Base-by-base conservation (phyloP, 208 protist species). In the Wallacemonas rigidus region DNA sequence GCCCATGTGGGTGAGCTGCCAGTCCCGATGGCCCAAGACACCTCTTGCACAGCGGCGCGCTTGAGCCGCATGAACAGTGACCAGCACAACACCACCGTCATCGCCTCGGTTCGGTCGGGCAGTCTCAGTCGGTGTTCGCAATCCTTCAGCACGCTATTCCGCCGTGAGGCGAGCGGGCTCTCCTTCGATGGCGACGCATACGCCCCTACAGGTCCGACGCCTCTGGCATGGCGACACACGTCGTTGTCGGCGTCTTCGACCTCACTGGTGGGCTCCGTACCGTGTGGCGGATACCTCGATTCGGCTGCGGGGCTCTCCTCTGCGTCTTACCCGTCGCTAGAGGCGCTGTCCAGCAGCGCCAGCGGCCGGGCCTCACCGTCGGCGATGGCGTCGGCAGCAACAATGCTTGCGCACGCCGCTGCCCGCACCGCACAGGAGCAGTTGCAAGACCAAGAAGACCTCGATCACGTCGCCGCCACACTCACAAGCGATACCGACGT, bases 321-420 rank as follows among this genome's bases (percentile, higher is more conserved):
- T 39, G 26, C 12, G 4, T 44, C 60, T 0, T n/a, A 41, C 60
- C 60, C 60, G 11, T 44, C 41, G 0, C 60, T 65, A 8, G 60
- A 65, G 9, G 43, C 3, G 43, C 60, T 48, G 40, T 17, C 36
- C 56, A 9, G 56, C 56, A 6, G 38, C 56, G 17, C 36, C 17
- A 65, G 60, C 41, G 48, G 67, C 12, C 67, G 51, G 3, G 71
- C 71, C 50, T 75, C 71, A 6, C 55, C 71, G 38, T 75, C 71
- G 8, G 41, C 71, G 17, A 67, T 75, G 60, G 71, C 36, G 17
- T 75, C 71, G 60, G 71, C 60, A 2, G 71, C 71, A 12, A 75
- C 57, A 1, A 75, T 75, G 71, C 71, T 75, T 14, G 71, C 71
- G 0, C 71, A 61, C 39, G 71, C 71, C 12, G 48, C 55, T 14